Conservation (phyloP, 192 early-diverging fungal genomes). For the Geranomyces michiganensis region DNA sequence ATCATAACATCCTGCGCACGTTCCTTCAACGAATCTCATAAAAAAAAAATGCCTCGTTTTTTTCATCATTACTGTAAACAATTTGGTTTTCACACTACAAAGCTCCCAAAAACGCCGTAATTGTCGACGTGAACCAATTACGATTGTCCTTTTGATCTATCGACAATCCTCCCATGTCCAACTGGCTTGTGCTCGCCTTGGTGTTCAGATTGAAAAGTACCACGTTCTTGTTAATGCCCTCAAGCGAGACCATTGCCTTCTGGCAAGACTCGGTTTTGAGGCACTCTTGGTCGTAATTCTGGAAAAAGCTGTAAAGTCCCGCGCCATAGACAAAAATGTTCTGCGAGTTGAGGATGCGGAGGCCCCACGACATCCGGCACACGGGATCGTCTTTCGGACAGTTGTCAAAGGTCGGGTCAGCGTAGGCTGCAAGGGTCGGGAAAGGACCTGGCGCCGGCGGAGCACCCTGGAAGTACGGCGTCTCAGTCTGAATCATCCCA, state of each 20-base stretch:
- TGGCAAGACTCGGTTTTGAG: constrained; percentile 38
- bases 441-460: constrained; percentile 37
- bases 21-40: too few relatives aligned
- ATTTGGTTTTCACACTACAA: too few relatives aligned
- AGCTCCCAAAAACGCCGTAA: constrained; percentile 8
- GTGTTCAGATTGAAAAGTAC: constrained; percentile 3
- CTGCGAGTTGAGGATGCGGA: constrained; percentile 36
- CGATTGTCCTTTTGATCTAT: neutral
- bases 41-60: too few relatives aligned
- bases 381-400: constrained; percentile 1
- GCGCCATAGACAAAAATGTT: constrained; percentile 45
- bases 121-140: neutral
- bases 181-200: constrained; percentile 7
- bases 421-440: constrained; percentile 20
- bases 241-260: constrained; percentile 10
- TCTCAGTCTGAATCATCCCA: constrained; percentile 47
- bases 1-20: too few relatives aligned
- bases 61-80: too few relatives aligned
- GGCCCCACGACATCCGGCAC: constrained; percentile 42
- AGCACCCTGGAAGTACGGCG: constrained; percentile 45
- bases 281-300: constrained; percentile 43
- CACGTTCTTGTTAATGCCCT: neutral
- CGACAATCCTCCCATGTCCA: constrained; percentile 1
- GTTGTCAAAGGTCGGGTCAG: constrained; percentile 40
- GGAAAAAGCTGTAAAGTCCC: constrained; percentile 50